Base-by-base conservation (phyloP, 805 yeast species). In the Ogataea salicorniae region DNA sequence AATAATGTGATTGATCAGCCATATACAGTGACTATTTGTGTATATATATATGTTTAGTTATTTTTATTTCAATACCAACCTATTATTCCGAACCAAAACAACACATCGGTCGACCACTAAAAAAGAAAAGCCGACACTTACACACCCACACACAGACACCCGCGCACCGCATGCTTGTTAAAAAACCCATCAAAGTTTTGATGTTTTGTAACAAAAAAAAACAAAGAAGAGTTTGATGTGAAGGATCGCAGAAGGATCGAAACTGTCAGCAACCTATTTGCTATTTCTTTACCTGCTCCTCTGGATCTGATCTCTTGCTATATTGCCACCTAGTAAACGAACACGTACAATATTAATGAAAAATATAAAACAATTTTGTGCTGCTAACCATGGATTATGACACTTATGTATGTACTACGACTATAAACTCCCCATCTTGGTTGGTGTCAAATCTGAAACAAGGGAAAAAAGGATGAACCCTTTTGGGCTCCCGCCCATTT, bases 161-260 rank as follows among this genome's bases (percentile, higher is more conserved):
- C 16, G 31, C 34, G 31, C 43, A 34, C 39, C 37, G 14, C 6
- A 13, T 16, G 37, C 48, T 39, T 54, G 58, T 54, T 48, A 52
- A 54, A 52, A 54, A 52, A 34, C 41, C 46, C 46, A 54, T 54
- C 58, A 54, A 46, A 20, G 16, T 22, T 39, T 23, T 26, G 15
- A 33, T 9, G 26, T 26, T 39, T 6, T 15, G 20, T 26, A 26
- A 26, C 31, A 26, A 26, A 26, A 26, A 8, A 26, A n/a, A n/a
- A n/a, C n/a, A n/a, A n/a, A n/a, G n/a, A n/a, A n/a, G n/a, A 7
- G 31, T 11, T 3, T 5, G 31, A 26, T 9, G 13, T 9, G 4
- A 26, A 26, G 31, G 31, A 26, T 26, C 31, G 18, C 26, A 26
- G 31, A 22, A 26, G 39, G 39, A 26, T 26, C 31, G 31, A 26